These are phyloP conservation scores for Verbena officinalis DNA, from an alignment of 257 asterid genomes.

Conservation along the genomic window DNA sequence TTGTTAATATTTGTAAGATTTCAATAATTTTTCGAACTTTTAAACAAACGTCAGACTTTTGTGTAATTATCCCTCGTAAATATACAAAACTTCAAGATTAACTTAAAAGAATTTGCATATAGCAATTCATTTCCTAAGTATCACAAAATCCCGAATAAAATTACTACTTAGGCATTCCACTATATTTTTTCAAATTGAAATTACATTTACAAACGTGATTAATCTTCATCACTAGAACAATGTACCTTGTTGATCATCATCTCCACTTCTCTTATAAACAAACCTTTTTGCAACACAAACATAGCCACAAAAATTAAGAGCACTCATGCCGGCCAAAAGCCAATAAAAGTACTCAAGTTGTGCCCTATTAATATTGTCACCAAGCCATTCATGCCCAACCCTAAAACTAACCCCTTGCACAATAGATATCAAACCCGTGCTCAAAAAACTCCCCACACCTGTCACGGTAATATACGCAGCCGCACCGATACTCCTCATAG, in stretches of 20 bases:
- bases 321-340: conserved; percentile 53
- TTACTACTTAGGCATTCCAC: no score
- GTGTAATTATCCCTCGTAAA: no score
- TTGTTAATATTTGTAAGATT: no score
- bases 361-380: conserved; percentile 49
- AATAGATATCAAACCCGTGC: conserved; percentile 42
- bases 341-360: conserved; percentile 50
- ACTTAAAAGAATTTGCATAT: no score
- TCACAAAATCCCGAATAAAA: no score
- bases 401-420: conserved; percentile 43
- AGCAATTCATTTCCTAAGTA: no score
- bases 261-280: conserved; percentile 38
- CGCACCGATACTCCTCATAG: conserved; percentile 62
- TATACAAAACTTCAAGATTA: no score
- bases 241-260: background rate
- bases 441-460: conserved; percentile 59
- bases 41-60: no score
- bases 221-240: background rate
- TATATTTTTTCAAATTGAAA: no score
- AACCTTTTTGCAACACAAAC: conserved; percentile 48
- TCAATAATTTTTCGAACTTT: no score
- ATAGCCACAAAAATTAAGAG: conserved; percentile 41
- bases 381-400: conserved; percentile 54
- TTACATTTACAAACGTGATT: background rate
- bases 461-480: conserved; percentile 52